These are phyloP conservation scores for Phytophthora fragariae DNA, from an alignment of 352 stramenopile species.

Conservation along the genomic window DNA sequence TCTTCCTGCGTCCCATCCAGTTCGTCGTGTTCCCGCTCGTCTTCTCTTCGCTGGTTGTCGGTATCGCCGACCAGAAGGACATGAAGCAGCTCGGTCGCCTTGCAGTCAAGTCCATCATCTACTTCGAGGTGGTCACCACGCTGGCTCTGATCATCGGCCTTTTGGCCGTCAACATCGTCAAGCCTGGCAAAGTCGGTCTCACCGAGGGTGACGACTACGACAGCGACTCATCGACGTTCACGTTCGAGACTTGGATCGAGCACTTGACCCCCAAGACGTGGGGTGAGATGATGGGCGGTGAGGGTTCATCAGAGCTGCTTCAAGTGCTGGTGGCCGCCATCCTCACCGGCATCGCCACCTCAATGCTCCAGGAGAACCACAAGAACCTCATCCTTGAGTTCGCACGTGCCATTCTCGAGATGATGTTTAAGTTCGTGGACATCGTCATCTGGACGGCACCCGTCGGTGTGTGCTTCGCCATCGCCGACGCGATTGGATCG, in stretches of 20 bases:
- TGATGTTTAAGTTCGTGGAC: conserved; percentile 64
- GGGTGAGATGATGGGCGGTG: conserved; percentile 62
- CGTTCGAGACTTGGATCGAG: conserved; percentile 51
- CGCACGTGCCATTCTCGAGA: conserved; percentile 45
- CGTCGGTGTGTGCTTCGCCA: conserved; percentile 51
- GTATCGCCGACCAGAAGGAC: conserved; percentile 50
- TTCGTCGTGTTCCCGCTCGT: conserved; percentile 67
- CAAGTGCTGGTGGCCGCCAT: conserved; percentile 52
- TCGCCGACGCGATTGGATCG: conserved; percentile 47
- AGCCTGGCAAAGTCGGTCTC: conserved; percentile 42
- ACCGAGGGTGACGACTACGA: conserved; percentile 41
- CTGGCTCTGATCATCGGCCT: conserved; percentile 51
- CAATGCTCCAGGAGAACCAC: conserved; percentile 29
- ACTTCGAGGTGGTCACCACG: conserved; percentile 62
- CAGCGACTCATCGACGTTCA: conserved; percentile 31
- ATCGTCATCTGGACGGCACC: conserved; percentile 59
- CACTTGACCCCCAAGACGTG: conserved; percentile 62
- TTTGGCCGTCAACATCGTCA: conserved; percentile 54
- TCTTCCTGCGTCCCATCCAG: conserved; percentile 51
- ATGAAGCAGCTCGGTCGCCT: conserved; percentile 55
- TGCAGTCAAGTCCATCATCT: conserved; percentile 57
- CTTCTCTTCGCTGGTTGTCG: conserved; percentile 57
- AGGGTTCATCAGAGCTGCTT: conserved; percentile 49
- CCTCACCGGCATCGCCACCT: conserved; percentile 44
- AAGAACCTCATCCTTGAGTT: conserved; percentile 46